Evolutionary conservation across 2,329 filamentous ascomycete genomes (phyloP).

Genomic region (Ramichloridium luteum): DNA sequence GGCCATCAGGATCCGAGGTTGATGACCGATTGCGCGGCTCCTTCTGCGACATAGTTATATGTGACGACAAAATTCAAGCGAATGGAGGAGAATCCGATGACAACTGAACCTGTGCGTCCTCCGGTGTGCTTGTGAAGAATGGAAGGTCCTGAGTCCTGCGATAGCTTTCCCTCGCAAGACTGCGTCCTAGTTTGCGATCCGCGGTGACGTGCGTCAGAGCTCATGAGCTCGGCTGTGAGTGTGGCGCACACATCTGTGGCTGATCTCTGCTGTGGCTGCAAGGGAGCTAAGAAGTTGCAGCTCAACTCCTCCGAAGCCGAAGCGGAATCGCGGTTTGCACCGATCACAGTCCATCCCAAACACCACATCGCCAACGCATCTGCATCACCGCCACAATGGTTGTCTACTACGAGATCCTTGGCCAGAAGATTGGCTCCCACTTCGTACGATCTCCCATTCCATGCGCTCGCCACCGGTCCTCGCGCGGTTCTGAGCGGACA

Average conservation of each 20-base stretch:
- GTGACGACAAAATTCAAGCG: too few relatives aligned
- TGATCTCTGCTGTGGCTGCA: conserved; percentile 3
- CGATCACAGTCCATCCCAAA: conserved; percentile 3
- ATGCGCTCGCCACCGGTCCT: background rate
- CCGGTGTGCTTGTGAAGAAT: too few relatives aligned
- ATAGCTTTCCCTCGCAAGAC: too few relatives aligned
- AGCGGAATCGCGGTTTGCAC: background rate
- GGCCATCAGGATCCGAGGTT: conserved; percentile 11
- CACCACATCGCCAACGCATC: conserved; percentile 4
- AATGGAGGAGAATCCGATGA: too few relatives aligned
- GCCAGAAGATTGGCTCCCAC: conserved; percentile 43
- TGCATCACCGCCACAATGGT: conserved; percentile 31
- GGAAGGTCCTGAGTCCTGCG: too few relatives aligned
- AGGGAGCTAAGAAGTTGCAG: conserved; percentile 4
- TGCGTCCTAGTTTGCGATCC: too few relatives aligned
- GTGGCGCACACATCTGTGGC: background rate
- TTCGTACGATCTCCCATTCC: conserved; percentile 29
- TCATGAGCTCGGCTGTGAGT: conserved; percentile 1
- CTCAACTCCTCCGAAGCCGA: conserved; percentile 4
- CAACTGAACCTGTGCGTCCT: too few relatives aligned
- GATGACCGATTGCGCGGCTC: too few relatives aligned
- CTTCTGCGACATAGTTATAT: too few relatives aligned
- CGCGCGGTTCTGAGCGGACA: background rate
- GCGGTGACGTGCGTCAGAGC: conserved; percentile 1
- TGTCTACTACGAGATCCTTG: conserved; percentile 39